Evolutionary conservation across 495 filamentous ascomycete genomes (phyloP).

Genomic region (Cudoniella acicularis): DNA sequence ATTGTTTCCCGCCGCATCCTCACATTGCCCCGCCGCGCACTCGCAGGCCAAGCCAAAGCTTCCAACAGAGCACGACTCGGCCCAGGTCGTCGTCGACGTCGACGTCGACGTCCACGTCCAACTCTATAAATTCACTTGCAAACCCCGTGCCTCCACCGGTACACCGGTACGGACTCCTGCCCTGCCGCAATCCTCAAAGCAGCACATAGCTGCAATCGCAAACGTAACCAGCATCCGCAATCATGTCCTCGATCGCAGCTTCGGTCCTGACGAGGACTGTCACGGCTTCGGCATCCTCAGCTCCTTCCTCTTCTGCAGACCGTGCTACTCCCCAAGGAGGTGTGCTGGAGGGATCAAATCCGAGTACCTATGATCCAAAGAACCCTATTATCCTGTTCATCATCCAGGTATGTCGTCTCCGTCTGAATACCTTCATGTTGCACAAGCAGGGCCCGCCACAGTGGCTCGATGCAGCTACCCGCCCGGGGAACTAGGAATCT

Average conservation of each 20-base stretch:
- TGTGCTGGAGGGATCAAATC: constrained; percentile 72
- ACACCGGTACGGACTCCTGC: background rate
- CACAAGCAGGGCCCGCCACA: background rate
- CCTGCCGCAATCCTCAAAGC: background rate
- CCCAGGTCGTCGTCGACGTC: background rate
- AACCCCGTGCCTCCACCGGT: too few relatives aligned
- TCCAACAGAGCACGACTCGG: background rate
- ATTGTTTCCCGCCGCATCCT: background rate
- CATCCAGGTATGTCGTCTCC: constrained; percentile 66
- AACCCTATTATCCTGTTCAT: constrained; percentile 95
- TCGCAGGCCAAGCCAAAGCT: background rate
- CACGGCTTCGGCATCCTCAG: constrained; percentile 10
- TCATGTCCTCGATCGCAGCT: constrained; percentile 7
- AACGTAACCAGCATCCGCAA: background rate
- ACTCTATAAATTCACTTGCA: too few relatives aligned
- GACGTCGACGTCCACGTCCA: background rate
- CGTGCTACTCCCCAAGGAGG: constrained; percentile 57
- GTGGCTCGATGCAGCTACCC: constrained; percentile 4
- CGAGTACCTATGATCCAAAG: constrained; percentile 62
- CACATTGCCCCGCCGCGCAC: background rate
- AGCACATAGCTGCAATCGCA: background rate
- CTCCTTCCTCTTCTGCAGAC: constrained; percentile 18
- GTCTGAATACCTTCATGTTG: constrained; percentile 1
- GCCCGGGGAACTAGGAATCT: background rate
- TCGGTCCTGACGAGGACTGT: constrained; percentile 8